Conservation (phyloP, 345 rosid species). For the Toxicodendron radicans region DNA sequence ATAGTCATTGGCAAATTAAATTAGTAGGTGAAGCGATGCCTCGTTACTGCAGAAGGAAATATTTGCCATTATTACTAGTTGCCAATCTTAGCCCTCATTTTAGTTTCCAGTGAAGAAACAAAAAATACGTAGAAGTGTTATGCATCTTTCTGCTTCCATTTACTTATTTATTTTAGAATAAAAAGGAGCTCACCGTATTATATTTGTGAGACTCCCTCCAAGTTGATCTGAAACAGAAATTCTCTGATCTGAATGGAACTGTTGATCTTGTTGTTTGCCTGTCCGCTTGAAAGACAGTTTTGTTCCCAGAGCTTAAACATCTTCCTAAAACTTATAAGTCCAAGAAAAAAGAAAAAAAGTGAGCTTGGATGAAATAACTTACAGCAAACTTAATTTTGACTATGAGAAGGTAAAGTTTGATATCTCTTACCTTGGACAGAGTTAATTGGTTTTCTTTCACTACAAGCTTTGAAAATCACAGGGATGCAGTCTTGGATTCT, state of each 20-base stretch:
- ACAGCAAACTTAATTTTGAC: not conserved
- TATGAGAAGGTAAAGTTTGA: not conserved
- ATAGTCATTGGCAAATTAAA: not conserved
- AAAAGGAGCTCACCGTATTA: not conserved
- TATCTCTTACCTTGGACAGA: not conserved
- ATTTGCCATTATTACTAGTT: not conserved
- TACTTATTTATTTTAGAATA: not conserved
- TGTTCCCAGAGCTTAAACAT: not conserved
- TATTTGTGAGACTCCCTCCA: too few species aligned
- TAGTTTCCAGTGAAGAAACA: not conserved
- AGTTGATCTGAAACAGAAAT: not conserved
- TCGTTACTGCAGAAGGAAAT: not conserved
- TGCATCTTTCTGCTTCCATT: not conserved
- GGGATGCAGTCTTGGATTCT: not conserved
- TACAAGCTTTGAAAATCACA: not conserved
- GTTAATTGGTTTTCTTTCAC: not conserved
- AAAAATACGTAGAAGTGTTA: not conserved
- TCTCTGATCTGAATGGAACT: not conserved
- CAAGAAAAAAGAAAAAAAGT: not conserved
- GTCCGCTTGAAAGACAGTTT: not conserved
- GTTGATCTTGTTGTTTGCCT: not conserved
- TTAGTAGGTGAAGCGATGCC: not conserved
- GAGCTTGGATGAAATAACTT: not conserved
- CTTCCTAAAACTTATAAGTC: not conserved
- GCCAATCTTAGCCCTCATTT: not conserved